Conservation (phyloP, 106 monocot genomes). For the Xerophyta viscosa region DNA sequence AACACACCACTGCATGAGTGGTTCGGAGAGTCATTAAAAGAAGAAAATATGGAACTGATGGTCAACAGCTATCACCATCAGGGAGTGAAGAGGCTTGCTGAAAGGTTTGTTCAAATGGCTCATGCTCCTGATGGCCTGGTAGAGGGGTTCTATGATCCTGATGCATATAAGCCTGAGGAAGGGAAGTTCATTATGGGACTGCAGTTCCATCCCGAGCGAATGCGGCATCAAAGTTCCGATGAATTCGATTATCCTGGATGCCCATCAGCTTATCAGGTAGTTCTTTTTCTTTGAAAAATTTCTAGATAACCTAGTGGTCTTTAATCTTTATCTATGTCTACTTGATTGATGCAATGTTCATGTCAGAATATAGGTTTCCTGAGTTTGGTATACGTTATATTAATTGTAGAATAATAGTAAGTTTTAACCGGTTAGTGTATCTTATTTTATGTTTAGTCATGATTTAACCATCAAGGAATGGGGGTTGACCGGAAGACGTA, state of each 20-base stretch:
- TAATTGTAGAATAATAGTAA: too few species aligned
- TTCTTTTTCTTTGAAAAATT: too few species aligned
- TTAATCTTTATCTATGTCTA: too few species aligned
- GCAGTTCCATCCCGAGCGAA: conserved; percentile 96
- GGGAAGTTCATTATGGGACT: conserved; percentile 89
- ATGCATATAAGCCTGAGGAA: conserved; percentile 56
- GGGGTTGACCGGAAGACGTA: too few species aligned
- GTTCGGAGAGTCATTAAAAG: conserved; percentile 49
- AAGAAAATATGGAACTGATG: conserved; percentile 37
- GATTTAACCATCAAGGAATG: too few species aligned
- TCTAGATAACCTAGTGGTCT: too few species aligned
- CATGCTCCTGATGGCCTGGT: conserved; percentile 57
- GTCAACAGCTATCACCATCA: conserved; percentile 99
- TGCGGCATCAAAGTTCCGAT: conserved; percentile 40
- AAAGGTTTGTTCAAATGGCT: conserved; percentile 76
- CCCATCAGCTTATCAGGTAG: conserved; percentile 79
- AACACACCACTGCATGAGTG: conserved; percentile 47
- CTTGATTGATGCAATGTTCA: too few species aligned
- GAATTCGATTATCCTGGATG: conserved; percentile 93
- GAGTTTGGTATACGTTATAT: too few species aligned
- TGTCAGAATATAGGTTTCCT: too few species aligned
- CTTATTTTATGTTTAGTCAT: too few species aligned
- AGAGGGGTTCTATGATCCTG: too few species aligned
- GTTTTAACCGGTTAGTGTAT: too few species aligned
- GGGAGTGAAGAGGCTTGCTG: conserved; percentile 73